Conservation (phyloP, 768 basidiomycete genomes). For the Flagelloscypha sp. region DNA sequence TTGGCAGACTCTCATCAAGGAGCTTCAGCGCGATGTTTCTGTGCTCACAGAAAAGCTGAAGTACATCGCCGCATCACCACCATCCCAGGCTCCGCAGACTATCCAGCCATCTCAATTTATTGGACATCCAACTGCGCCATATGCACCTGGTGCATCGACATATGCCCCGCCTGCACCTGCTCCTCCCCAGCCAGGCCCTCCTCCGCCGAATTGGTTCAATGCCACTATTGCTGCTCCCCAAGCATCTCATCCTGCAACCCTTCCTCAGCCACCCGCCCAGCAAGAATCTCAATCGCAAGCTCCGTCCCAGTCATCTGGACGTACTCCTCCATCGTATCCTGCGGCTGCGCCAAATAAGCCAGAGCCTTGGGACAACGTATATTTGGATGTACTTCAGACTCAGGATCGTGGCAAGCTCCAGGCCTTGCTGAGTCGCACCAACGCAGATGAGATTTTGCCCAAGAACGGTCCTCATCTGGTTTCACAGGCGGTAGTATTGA, state of each 20-base stretch:
- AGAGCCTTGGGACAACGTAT: slow-evolving; percentile 83
- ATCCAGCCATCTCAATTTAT: slow-evolving; percentile 27
- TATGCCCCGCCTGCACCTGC: slow-evolving; percentile 25
- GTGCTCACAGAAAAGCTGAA: slow-evolving; percentile 76
- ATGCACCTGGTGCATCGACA: slow-evolving; percentile 30
- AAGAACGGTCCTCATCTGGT: slow-evolving; percentile 59
- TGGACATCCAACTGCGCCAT: too few relatives aligned
- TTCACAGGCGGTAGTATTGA: slow-evolving; percentile 79
- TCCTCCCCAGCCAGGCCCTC: slow-evolving; percentile 19
- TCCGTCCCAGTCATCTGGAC: slow-evolving; percentile 22
- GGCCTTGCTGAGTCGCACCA: slow-evolving; percentile 63
- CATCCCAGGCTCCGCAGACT: slow-evolving; percentile 25
- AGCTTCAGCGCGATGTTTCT: slow-evolving; percentile 73
- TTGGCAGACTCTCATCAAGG: slow-evolving; percentile 60
- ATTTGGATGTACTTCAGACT: slow-evolving; percentile 65
- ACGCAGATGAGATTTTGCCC: slow-evolving; percentile 76
- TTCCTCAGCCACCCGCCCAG: slow-evolving; percentile 51
- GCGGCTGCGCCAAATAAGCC: slow-evolving; percentile 43
- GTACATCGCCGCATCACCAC: slow-evolving; percentile 56
- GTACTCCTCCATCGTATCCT: slow-evolving; percentile 21
- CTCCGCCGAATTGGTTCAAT: slow-evolving; percentile 43
- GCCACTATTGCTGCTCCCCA: slow-evolving; percentile 70
- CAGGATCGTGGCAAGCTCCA: slow-evolving; percentile 71
- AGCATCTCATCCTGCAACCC: slow-evolving; percentile 70
- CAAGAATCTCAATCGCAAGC: too few relatives aligned